Evolutionary conservation across 441 rosid genomes (phyloP).

Genomic region (Gossypium gossypioides): DNA sequence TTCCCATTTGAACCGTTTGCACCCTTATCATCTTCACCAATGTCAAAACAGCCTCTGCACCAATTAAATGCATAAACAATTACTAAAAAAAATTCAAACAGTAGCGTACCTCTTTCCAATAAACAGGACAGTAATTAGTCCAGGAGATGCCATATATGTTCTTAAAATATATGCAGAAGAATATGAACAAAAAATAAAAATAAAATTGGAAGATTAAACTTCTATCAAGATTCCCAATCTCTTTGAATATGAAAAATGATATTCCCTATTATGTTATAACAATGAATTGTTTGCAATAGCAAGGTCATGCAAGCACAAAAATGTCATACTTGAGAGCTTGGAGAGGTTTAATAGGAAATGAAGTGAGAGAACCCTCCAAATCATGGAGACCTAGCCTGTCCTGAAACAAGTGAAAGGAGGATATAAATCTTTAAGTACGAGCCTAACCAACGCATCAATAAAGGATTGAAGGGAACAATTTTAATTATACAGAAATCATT

Average conservation of each 20-base stretch:
- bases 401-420: conserved; percentile 34
- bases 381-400: conserved; percentile 60
- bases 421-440: conserved; percentile 15
- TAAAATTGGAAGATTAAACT: too few species aligned
- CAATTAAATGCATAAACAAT: conserved; percentile 13
- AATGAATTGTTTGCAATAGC: not conserved
- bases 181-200: not conserved
- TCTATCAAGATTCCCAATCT: not conserved
- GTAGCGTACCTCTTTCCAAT: not conserved
- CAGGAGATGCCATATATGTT: not conserved
- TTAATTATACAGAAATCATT: conserved; percentile 15
- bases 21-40: conserved; percentile 46
- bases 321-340: conserved; percentile 69
- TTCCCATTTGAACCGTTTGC: conserved; percentile 48
- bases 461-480: not conserved
- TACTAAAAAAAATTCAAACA: not conserved
- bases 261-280: not conserved
- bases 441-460: conserved; percentile 2
- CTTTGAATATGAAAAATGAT: not conserved
- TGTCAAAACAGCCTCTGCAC: conserved; percentile 87
- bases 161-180: not conserved
- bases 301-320: conserved; percentile 12
- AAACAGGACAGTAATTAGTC: not conserved
- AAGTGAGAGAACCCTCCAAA: conserved; percentile 62
- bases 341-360: conserved; percentile 79